Evolutionary conservation across 805 yeast genomes (phyloP).

Genomic region (Zygoascus ofunaensis): DNA sequence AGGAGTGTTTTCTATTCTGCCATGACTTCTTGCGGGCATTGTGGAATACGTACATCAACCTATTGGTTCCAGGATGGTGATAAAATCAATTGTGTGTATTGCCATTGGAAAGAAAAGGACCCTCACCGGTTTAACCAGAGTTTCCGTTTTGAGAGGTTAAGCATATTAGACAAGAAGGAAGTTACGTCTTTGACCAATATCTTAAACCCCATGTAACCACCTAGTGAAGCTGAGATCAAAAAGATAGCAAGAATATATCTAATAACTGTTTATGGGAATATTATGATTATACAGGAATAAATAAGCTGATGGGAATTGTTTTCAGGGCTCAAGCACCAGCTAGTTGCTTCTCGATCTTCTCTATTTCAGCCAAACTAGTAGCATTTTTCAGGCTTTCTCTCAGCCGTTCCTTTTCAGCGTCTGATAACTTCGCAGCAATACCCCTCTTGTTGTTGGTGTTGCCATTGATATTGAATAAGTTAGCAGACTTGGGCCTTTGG

Average conservation of each 20-base stretch:
- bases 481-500: slow-evolving; percentile 8
- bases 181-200: background rate
- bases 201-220: background rate
- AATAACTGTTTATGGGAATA: background rate
- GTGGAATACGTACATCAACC: no score
- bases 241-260: no score
- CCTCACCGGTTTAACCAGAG: background rate
- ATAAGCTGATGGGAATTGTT: background rate
- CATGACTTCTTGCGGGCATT: no score
- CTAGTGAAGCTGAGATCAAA: background rate
- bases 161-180: background rate
- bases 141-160: background rate
- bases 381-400: slow-evolving; percentile 52
- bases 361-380: slow-evolving; percentile 64
- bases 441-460: slow-evolving; percentile 28
- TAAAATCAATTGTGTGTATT: background rate
- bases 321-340: background rate
- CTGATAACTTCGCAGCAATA: slow-evolving; percentile 41
- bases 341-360: slow-evolving; percentile 51
- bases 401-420: slow-evolving; percentile 44
- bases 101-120: background rate
- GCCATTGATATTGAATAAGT: slow-evolving; percentile 8
- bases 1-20: no score
- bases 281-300: background rate
- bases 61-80: no score